Conservation (phyloP, 495 filamentous ascomycete genomes). For the Chaetomium fimeti region DNA sequence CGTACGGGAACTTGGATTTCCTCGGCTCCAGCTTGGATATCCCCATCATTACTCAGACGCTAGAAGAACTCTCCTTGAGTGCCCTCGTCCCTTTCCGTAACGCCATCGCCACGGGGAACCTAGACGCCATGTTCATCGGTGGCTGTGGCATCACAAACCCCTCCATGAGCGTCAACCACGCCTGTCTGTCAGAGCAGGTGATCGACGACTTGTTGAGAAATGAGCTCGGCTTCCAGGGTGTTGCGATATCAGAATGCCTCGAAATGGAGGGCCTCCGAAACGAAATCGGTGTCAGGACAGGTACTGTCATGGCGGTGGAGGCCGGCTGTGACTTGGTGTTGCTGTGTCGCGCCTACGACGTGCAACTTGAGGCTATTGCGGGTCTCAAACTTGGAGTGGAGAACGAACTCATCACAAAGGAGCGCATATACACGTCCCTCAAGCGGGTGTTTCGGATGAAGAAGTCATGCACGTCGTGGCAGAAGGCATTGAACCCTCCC, state of each 20-base stretch:
- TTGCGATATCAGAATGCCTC: conserved; percentile 91
- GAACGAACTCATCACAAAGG: conserved; percentile 74
- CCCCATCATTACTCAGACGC: conserved; percentile 84
- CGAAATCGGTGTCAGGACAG: conserved; percentile 88
- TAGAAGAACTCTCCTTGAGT: conserved; percentile 80
- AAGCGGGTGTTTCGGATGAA: conserved; percentile 73
- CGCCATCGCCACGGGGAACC: conserved; percentile 69
- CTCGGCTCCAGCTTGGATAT: conserved; percentile 81
- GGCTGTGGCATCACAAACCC: conserved; percentile 84
- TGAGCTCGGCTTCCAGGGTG: conserved; percentile 81
- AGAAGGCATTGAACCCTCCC: conserved; percentile 75
- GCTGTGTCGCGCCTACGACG: conserved; percentile 77
- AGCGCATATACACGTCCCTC: conserved; percentile 73
- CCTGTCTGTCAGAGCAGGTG: conserved; percentile 85
- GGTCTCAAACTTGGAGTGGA: conserved; percentile 82
- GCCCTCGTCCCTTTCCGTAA: conserved; percentile 85
- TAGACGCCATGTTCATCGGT: conserved; percentile 92
- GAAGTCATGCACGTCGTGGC: conserved; percentile 74
- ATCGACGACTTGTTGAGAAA: conserved; percentile 79
- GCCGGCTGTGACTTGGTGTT: conserved; percentile 86
- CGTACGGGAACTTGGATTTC: conserved; percentile 90
- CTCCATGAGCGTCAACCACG: conserved; percentile 87
- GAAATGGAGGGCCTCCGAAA: conserved; percentile 91
- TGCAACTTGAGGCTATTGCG: conserved; percentile 82
- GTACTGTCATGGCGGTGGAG: conserved; percentile 91